Evolutionary conservation across 345 rosid species (phyloP), one percentile per base, ranked within the genome.

Genomic region (Conringia planisiliqua): DNA sequence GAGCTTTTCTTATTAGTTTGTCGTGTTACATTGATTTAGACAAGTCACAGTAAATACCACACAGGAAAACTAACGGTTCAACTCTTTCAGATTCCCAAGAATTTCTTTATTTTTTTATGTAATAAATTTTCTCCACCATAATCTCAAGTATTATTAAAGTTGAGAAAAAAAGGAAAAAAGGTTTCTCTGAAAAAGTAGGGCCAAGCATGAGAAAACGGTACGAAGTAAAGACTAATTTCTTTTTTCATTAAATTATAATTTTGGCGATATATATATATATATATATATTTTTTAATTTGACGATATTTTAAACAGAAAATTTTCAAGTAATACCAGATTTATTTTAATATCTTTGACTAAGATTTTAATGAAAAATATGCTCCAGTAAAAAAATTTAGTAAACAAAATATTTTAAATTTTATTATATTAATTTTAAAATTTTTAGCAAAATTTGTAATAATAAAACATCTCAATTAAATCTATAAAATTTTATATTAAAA

Each of bases 61-160:
- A 14, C 1, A 24, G 18, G 39, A 17, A 3, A 22, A 6, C 5
- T 10, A 17, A 29, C 6, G 4, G 5, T 16, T 42, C 30, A 20
- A 10, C 44, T 43, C 54, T 43, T 70, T 70, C 35, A 39, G 24
- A 58, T 58, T 70, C 66, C 66, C 66, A 14, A 70, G 66, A 22
- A 32, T 44, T 50, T n/a, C 1, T 58, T 44, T 44, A 14, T 29
- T 8, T 39, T 0, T 8, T 52, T 54, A 22, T 52, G 16, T 36
- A 26, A n/a, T 68, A 40, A 24, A 29, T 30, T 32, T 29, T 70
- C 10, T 57, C n/a, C 18, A 40, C 64, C 40, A 29, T 38, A 55
- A 68, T 39, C 30, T 11, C 13, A 50, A 48, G 11, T n/a, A 18
- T 65, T 47, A 40, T 11, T 40, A 11, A 40, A 39, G 17, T 68